Base-by-base conservation (phyloP, 2,329 filamentous ascomycete species). In the Sclerotinia spermophila region DNA sequence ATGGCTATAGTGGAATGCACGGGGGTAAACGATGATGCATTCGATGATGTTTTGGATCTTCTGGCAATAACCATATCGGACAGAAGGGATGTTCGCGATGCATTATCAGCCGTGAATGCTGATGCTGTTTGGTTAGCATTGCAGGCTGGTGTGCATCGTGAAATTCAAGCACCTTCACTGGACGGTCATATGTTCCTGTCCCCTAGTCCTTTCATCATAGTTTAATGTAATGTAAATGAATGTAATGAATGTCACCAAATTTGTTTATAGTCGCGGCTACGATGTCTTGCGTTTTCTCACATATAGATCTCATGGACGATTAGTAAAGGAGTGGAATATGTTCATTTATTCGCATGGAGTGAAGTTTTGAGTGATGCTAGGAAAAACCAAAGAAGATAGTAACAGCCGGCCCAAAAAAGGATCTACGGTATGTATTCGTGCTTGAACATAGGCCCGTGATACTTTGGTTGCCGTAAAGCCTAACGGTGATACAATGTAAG, bases 111-210 rank as follows among this genome's bases (percentile, higher is more conserved):
- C 4, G 81, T 90, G 68, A 94, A 95, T 79, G 82, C 85, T 1
- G 92, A 96, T 82, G 90, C 91, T 1, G 90, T 96, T 5, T 96
- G 93, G 93, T 80, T 95, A 74, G 82, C 83, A 55, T 67, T 30
- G 48, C 67, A 64, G 40, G 66, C 58, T 42, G 67, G 67, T 70
- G 59, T 53, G 48, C 5, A 40, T 58, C 38, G 27, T 42, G 45
- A 83, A 48, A 76, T 81, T 68, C 77, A 79, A 55, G 79, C 77
- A 17, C 85, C 85, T 13, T 75, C 79, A 33, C 75, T 86, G 75
- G 81, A 84, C 7, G 84, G 83, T 0, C 76, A 78, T 66, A 71
- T 69, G 15, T 83, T 83, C 76, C 76, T n/a, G 15, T 30, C 62
- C n/a, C 45, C 45, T 53, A 35, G 33, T 1, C 35, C 33, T n/a